Base-by-base conservation (phyloP, 208 protist genomes). In the Acanthamoeba sp. region DNA sequence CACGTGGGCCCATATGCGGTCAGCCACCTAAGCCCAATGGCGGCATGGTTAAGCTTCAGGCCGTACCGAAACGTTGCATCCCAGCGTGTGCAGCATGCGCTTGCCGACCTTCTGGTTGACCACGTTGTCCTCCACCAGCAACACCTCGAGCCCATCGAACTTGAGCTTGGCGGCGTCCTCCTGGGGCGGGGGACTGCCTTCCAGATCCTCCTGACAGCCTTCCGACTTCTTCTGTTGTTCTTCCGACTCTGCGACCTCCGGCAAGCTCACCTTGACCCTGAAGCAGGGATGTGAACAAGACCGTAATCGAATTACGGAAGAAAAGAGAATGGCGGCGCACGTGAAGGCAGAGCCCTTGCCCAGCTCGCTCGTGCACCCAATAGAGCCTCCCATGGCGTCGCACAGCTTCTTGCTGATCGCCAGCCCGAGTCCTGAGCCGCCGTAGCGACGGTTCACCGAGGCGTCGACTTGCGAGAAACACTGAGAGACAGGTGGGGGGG, bases 391-490 rank as follows among this genome's bases (percentile, higher is more conserved):
- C 84, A 71, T 71, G 38, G 59, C 36, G 38, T 91, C 84, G 38
- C 50, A 64, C 57, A 91, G 84, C 34, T 38, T 24, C 84, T 91
- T 71, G 57, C 84, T 73, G 48, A 91, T 91, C 10, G 84, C 84
- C 22, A 91, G 84, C 9, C 84, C 84, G 20, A 91, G 57, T 1
- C 84, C 84, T 2, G 6, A 48, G 3, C 84, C 84, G 7, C 84
- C 84, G 55, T 91, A 91, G 2, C 59, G n/a, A 2, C 84, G 9
- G 34, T 9, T 91, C 34, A 91, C 71, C 34, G 84, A 91, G 12
- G 4, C 34, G 38, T 91, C 84, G 2, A 91, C 84, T 27, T 91
- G 84, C 50, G 55, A 73, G 36, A 91, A 91, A 29, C 76, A 85
- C 76, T 85, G 29, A 2, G 40, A n/a, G n/a, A 34, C 2, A 1